Evolutionary conservation across 306 rosid species (phyloP), one percentile per base, ranked within the genome.

Genomic region (Medicago lupulina): DNA sequence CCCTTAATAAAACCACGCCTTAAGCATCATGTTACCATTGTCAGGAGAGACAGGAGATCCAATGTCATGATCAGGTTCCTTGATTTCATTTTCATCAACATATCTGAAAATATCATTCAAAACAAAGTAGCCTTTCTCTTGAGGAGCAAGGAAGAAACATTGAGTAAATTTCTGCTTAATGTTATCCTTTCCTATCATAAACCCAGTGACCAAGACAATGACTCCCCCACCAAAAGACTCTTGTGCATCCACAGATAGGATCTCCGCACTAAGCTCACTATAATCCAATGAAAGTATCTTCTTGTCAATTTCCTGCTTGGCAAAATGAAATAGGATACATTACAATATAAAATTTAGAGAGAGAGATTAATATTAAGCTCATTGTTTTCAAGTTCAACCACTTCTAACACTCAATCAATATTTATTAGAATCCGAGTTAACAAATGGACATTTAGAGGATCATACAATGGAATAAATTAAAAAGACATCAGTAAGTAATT

Each of bases 71-170:
- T 70, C 78, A 67, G 76, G 43, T 13, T 23, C 86, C 50, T 78
- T 79, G 73, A 19, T 76, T 61, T 65, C 90, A 73, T 74, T 74
- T 41, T 87, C 97, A 39, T 88, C 89, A 40, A 91, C 90, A 88
- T 87, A 89, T 87, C 98, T 88, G 59, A 93, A 88, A 25, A 86
- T 91, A 84, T 93, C 98, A 76, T 91, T 93, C 85, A 91, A 70
- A 54, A 93, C 97, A 83, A 81, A 93, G 84, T 88, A 93, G 46
- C 98, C 98, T 75, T 86, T 88, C 73, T 93, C 97, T 83, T 93
- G 98, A 6, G 97, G 97, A 13, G 98, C 98, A 80, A 93, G 90
- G 83, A 93, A 93, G 80, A 93, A 93, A 76, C 91, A 85, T 76
- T 93, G 97, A 34, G 93, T 78, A 78, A 93, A 93, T 60, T 88